Percentiles rank a stretch among this genome's conserved stretches.
phyloP scores from a whole-genome alignment of 1,284 basidiomycete species.

The Trametes pubescens region DNA sequence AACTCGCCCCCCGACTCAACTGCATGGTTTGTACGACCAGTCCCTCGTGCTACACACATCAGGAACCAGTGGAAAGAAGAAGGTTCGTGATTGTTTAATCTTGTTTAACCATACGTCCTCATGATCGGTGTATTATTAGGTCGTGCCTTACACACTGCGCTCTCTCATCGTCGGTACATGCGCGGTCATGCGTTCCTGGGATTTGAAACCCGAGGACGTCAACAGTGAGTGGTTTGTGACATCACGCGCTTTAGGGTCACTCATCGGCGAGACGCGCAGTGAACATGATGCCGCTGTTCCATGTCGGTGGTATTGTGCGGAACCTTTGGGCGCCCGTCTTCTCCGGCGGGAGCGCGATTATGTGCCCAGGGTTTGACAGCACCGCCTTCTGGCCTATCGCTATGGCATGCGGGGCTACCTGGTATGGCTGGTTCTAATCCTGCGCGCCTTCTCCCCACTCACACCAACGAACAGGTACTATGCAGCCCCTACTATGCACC shows the following conservation, averaged over 20 bases:
- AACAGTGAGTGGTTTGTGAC: constrained; percentile 47
- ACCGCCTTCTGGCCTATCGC: constrained; percentile 67
- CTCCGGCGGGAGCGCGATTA: constrained; percentile 65
- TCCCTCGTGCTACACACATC: constrained; percentile 69
- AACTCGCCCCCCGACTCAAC: constrained; percentile 37
- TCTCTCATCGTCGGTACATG: constrained; percentile 67
- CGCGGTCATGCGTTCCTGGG: constrained; percentile 66
- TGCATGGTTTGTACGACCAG: constrained; percentile 53
- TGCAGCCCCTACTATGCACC: constrained; percentile 56
- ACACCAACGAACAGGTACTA: constrained; percentile 48
- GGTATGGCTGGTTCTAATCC: constrained; percentile 44
- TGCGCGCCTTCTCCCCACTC: not conserved
- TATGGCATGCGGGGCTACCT: constrained; percentile 53
- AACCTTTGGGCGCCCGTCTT: constrained; percentile 68
- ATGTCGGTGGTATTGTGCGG: constrained; percentile 71
- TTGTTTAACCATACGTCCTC: not conserved
- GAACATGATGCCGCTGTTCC: constrained; percentile 77
- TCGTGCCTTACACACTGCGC: constrained; percentile 66
- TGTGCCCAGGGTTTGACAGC: constrained; percentile 67
- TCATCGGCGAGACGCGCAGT: constrained; percentile 38
- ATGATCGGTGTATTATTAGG: constrained; percentile 35
- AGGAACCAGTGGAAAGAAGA: constrained; percentile 71
- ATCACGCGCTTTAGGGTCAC: not conserved
- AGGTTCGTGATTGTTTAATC: constrained; percentile 31
- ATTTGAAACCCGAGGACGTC: constrained; percentile 52